These are phyloP conservation scores for Cladosporium sp. DNA, from an alignment of 2,329 filamentous ascomycete species.

Conservation along the genomic window DNA sequence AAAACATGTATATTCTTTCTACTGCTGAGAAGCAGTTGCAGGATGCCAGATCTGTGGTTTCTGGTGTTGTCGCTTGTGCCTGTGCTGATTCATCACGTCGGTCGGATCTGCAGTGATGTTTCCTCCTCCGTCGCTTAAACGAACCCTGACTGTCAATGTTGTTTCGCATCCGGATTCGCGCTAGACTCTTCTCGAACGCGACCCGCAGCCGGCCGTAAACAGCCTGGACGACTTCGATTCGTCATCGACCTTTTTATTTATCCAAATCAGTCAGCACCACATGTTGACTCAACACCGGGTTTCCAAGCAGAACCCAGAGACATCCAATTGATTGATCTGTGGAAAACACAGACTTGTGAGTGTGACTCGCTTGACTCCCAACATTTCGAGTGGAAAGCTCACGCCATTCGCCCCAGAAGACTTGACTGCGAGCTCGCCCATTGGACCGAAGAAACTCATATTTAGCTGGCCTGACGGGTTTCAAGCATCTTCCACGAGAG, in stretches of 20 bases:
- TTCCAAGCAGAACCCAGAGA: neutral
- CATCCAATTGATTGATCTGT: neutral
- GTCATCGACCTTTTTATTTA: constrained; percentile 12
- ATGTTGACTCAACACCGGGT: neutral
- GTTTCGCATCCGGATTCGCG: neutral
- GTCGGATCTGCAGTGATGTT: neutral
- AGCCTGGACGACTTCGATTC: constrained; percentile 3
- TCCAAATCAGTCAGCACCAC: neutral
- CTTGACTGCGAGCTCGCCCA: neutral
- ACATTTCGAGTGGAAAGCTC: neutral
- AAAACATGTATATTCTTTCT: neutral
- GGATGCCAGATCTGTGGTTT: neutral
- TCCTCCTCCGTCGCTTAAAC: neutral
- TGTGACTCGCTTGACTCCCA: neutral
- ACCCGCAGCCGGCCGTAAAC: neutral
- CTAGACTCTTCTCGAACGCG: neutral
- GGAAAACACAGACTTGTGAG: neutral
- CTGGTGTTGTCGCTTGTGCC: neutral
- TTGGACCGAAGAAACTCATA: neutral
- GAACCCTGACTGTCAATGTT: neutral
- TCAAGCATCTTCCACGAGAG: neutral
- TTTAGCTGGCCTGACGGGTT: neutral
- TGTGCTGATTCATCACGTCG: neutral
- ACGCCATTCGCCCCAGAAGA: neutral
- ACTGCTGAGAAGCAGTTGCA: neutral